Conservation (phyloP, 1,284 basidiomycete genomes). For the Microbotryum silenes-acaulis region DNA sequence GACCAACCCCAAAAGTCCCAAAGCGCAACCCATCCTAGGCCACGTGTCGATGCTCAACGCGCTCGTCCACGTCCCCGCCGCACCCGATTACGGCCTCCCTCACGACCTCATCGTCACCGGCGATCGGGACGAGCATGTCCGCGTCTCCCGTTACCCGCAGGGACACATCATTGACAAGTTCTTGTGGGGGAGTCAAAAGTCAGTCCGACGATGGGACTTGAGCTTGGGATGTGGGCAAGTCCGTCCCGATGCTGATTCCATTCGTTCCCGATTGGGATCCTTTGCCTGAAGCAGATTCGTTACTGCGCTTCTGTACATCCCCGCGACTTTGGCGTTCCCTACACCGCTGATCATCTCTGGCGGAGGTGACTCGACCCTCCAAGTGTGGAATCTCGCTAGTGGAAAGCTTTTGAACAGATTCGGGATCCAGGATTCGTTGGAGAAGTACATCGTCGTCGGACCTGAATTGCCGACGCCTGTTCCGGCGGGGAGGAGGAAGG, state of each 20-base stretch:
- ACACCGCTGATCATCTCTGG: constrained; percentile 59
- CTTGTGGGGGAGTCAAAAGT: constrained; percentile 76
- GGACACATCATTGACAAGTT: constrained; percentile 75
- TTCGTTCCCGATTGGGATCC: background rate
- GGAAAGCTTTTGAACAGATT: constrained; percentile 11
- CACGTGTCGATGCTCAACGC: constrained; percentile 75
- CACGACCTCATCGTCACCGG: constrained; percentile 66
- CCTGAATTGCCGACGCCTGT: constrained; percentile 15
- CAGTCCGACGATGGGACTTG: no score
- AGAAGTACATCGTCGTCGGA: constrained; percentile 18
- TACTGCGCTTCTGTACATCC: constrained; percentile 65
- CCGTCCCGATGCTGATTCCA: no score
- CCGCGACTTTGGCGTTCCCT: background rate
- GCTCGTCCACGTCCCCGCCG: constrained; percentile 52
- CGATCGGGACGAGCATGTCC: constrained; percentile 86
- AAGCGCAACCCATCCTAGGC: constrained; percentile 66
- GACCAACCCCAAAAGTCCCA: constrained; percentile 47
- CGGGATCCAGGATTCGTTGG: constrained; percentile 16
- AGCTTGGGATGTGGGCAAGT: no score
- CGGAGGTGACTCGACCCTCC: constrained; percentile 72
- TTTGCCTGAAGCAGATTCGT: constrained; percentile 54
- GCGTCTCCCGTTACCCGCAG: constrained; percentile 79
- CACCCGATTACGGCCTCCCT: constrained; percentile 46
- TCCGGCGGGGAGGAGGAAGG: constrained; percentile 10
- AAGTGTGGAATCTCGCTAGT: constrained; percentile 56